These are phyloP conservation scores for Solanum appendiculatum DNA, from an alignment of 257 asterid genomes.

Conservation along the genomic window DNA sequence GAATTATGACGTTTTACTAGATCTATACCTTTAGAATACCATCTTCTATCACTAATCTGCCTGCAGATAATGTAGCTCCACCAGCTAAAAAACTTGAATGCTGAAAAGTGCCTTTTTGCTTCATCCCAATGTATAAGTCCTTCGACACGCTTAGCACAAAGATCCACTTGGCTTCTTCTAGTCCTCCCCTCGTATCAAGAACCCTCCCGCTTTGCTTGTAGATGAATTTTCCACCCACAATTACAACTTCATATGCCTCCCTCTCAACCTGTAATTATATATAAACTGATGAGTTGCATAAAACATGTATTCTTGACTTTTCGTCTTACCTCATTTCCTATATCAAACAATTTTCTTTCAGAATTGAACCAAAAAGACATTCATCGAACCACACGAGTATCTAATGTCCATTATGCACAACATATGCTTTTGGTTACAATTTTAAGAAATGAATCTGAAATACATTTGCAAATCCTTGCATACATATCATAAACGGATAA, in stretches of 20 bases:
- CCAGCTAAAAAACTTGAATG: slow-evolving; percentile 98
- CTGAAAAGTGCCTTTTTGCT: slow-evolving; percentile 72
- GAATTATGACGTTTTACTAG: background rate
- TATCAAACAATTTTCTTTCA: background rate
- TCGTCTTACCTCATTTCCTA: background rate
- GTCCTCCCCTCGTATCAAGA: slow-evolving; percentile 56
- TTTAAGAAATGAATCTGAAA: background rate
- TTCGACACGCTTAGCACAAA: slow-evolving; percentile 71
- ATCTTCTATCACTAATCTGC: slow-evolving; percentile 62
- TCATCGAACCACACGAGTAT: background rate
- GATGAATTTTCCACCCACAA: slow-evolving; percentile 44
- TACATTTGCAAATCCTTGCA: background rate
- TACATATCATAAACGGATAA: background rate
- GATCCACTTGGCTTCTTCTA: slow-evolving; percentile 75
- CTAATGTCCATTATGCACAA: background rate
- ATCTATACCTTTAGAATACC: slow-evolving; percentile 62
- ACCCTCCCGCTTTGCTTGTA: slow-evolving; percentile 51
- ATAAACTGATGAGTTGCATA: background rate
- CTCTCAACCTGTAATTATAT: slow-evolving; percentile 49
- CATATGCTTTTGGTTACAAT: background rate
- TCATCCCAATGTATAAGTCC: slow-evolving; percentile 59
- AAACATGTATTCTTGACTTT: background rate
- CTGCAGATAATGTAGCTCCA: slow-evolving; percentile 87
- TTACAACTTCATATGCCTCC: slow-evolving; percentile 45
- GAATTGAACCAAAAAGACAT: background rate